Base-by-base conservation (phyloP, 164 flowering plant genomes). In the Stephania yunnanensis region DNA sequence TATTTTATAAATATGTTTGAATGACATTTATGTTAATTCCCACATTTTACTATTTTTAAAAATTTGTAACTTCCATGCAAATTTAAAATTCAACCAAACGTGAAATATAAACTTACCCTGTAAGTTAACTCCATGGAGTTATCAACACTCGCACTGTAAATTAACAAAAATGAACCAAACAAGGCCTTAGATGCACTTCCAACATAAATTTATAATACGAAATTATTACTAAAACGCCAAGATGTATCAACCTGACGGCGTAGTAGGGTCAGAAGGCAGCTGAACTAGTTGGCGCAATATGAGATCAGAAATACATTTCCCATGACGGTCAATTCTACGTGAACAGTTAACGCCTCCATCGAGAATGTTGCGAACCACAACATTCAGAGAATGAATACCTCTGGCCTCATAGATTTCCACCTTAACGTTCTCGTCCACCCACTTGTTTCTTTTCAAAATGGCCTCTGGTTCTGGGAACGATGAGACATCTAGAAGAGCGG, bases 331-430 rank as follows among this genome's bases (percentile, higher is more conserved):
- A 64, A 95, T 92, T 81, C 96, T 86, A 67, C 97, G 81, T n/a
- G 99, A 95, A 76, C 98, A 95, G 82, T 95, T 95, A 74, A 95
- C 99, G 46, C 99, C 99, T 10, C 99, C 97, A 80, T 95, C 99
- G 67, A 95, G 86, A 70, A 91, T 88, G 78, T 93, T 90, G 7
- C 92, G 85, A 10, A 95, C 93, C 55, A 93, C 92, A 36, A 93
- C 83, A 77, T 95, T 95, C 76, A 95, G 75, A 3, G 98, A 88
- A 77, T 80, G 82, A 45, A 95, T 89, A 45, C 98, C 98, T 71
- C 55, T 80, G 17, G 82, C 97, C 75, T 92, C 96, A 79, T 92
- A 93, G 20, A 95, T 86, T 81, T 95, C 97, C 64, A 92, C 93
- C 48, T 76, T 81, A 3, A 93, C 86, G 78, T 90, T 79, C 76